phyloP scores from a whole-genome alignment of 352 stramenopile genomes.

The Aphanomyces invadans region DNA sequence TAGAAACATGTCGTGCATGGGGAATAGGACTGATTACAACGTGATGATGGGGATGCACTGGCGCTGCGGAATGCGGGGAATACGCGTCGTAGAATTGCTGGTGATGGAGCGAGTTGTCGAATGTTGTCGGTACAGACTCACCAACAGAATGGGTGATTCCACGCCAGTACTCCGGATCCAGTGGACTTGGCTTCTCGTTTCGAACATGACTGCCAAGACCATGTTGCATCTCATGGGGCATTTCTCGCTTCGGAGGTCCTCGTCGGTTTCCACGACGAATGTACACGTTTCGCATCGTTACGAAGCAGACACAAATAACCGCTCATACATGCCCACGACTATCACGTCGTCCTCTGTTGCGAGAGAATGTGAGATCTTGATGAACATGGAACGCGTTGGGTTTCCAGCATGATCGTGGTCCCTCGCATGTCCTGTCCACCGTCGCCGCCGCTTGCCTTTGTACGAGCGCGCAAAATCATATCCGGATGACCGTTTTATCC shows the following conservation, averaged over 20 bases:
- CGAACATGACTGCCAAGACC: neutral
- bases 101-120: neutral
- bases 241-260: neutral
- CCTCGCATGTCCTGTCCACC: too few relatives aligned
- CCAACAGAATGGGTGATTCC: conserved; percentile 52
- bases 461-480: too few relatives aligned
- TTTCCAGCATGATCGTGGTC: too few relatives aligned
- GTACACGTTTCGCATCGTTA: neutral
- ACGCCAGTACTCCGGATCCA: conserved; percentile 67
- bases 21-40: conserved; percentile 15
- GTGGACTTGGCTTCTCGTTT: conserved; percentile 36
- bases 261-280: neutral
- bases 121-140: conserved; percentile 12
- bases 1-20: conserved; percentile 11
- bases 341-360: too few relatives aligned
- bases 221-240: neutral
- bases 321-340: neutral
- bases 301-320: neutral
- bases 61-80: neutral
- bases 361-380: too few relatives aligned
- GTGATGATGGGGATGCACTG: conserved; percentile 1
- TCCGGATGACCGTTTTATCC: neutral
- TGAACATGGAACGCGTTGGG: too few relatives aligned
- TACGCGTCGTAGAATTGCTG: neutral
- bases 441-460: too few relatives aligned